Base-by-base conservation (phyloP, 495 filamentous ascomycete genomes). In the Aspergillus steynii region DNA sequence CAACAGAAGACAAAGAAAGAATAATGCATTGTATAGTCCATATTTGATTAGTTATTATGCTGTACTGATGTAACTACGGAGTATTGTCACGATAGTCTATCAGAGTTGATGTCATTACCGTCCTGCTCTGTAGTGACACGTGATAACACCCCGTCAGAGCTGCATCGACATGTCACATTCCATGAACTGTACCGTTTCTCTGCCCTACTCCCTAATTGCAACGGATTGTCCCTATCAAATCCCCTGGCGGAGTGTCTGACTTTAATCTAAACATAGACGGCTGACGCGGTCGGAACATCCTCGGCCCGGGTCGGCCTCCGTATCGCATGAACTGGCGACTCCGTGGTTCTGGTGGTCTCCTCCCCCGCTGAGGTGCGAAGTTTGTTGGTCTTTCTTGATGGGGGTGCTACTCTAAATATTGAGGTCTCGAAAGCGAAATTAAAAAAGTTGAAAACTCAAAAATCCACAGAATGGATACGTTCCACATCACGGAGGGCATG, bases 401-500 rank as follows among this genome's bases (percentile, higher is more conserved):
- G 70, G 65, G 72, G 61, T 55, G 56, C 28, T 56, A 59, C n/a
- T 54, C 50, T 54, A 51, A 53, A 1, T 46, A 25, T 49, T 27
- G 2, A 20, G 29, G 28, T 37, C 8, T 51, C 10, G 29, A 37
- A 31, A 59, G 49, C 48, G 47, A 25, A 37, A 12, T 51, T 26
- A 15, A 50, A 31, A 34, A 45, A 46, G 3, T 10, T 3, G 42
- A 55, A 55, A 45, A 27, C 9, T 12, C 37, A 2, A 14, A 15
- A 47, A 26, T 60, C 46, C 61, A 58, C 59, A 67, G 60, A 42
- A 80, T 81, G 78, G 78, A 81, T 62, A 69, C 76, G 29, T 81
- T 81, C 58, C 76, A 76, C 29, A 71, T 79, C 45, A 79, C 74
- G 59, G 78, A 79, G 63, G 63, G 71, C 53, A 70, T 79, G 53